Percentiles rank a stretch among this genome's conserved stretches.
phyloP scores from a whole-genome alignment of 2,329 filamentous ascomycete genomes.

The Paecilomyces sp. region DNA sequence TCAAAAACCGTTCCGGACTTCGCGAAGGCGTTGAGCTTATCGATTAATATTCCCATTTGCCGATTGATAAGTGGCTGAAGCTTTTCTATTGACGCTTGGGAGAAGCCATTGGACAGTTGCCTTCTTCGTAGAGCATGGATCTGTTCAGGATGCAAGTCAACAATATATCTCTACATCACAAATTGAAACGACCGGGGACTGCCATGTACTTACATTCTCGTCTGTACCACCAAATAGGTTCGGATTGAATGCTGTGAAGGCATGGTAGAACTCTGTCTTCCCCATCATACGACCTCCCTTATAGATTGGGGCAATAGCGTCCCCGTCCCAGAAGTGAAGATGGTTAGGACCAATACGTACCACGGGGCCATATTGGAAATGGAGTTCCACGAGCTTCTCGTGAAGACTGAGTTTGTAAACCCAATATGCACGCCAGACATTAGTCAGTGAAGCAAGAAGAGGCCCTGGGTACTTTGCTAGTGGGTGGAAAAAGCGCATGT shows the following conservation, averaged over 20 bases:
- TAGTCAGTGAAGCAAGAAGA: background rate
- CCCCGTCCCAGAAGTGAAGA: conserved; percentile 8
- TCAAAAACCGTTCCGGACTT: background rate
- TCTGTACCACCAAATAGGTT: conserved; percentile 4
- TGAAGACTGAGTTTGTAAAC: background rate
- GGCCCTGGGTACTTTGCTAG: background rate
- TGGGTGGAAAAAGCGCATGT: background rate
- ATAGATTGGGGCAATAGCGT: conserved; percentile 8
- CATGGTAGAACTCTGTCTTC: conserved; percentile 7
- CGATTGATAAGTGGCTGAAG: background rate
- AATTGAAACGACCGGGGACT: too few relatives aligned
- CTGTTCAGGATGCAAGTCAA: background rate
- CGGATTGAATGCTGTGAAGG: conserved; percentile 7
- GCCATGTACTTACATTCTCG: background rate
- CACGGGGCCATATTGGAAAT: background rate
- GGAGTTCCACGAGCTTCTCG: background rate
- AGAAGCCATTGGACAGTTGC: background rate
- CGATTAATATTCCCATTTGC: background rate
- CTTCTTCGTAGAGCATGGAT: background rate
- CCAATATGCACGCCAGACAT: background rate
- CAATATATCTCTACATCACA: too few relatives aligned
- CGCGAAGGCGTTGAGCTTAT: background rate
- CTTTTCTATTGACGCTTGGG: background rate
- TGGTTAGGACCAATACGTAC: conserved; percentile 5
- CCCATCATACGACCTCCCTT: conserved; percentile 8